phyloP scores from a whole-genome alignment of 495 filamentous ascomycete species.

The Neurospora tetraspora region DNA sequence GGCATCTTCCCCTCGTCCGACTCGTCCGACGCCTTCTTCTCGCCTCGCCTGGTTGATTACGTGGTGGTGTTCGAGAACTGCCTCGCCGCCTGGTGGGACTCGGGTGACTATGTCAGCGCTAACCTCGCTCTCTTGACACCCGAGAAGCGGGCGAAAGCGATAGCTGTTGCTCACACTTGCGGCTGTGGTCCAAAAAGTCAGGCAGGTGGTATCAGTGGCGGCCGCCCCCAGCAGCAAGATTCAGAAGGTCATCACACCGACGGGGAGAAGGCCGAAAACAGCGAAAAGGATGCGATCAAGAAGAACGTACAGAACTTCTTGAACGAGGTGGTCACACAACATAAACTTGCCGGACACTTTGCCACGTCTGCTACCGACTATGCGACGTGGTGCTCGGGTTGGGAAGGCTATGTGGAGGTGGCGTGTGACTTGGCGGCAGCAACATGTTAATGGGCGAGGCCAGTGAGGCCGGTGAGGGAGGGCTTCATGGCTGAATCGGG shows the following conservation, averaged over 20 bases:
- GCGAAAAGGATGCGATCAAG: not conserved
- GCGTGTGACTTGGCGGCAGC: not conserved
- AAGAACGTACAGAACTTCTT: slow-evolving; percentile 4
- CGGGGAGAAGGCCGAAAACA: not conserved
- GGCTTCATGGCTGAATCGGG: not conserved
- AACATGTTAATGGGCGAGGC: not conserved
- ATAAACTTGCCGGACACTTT: slow-evolving; percentile 16
- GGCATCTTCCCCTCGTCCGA: slow-evolving; percentile 14
- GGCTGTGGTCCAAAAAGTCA: not conserved
- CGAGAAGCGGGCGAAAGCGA: slow-evolving; percentile 8
- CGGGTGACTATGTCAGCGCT: slow-evolving; percentile 4
- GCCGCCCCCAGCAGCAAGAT: not conserved
- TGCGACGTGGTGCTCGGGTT: slow-evolving; percentile 10
- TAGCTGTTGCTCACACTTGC: slow-evolving; percentile 12
- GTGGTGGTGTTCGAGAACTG: slow-evolving; percentile 22
- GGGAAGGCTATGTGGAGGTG: slow-evolving; percentile 7
- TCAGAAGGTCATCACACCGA: not conserved
- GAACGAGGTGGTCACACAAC: slow-evolving; percentile 6
- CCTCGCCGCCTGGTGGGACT: slow-evolving; percentile 13
- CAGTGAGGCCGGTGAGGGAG: not conserved
- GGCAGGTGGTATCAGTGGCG: not conserved
- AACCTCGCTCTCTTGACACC: slow-evolving; percentile 6
- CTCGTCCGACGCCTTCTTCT: slow-evolving; percentile 13
- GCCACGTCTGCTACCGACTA: slow-evolving; percentile 15
- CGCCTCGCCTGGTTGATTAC: slow-evolving; percentile 12